Evolutionary conservation across 495 filamentous ascomycete species (phyloP), one percentile per base, ranked within the genome.

Genomic region (Penicillium egyptiacum): DNA sequence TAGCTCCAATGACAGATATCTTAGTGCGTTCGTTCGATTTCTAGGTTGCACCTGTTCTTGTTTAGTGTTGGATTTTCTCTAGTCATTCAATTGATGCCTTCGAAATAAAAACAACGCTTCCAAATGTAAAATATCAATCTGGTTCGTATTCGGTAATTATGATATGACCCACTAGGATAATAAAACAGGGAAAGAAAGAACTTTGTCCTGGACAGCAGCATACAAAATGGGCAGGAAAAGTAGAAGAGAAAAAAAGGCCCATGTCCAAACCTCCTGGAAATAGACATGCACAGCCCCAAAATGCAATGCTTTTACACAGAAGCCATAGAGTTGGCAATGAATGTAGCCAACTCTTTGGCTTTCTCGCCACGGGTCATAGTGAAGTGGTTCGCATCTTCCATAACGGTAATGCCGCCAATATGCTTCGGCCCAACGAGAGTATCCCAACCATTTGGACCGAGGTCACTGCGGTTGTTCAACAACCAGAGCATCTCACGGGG

Each of bases 391-490:
- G 72, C 73, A 35, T 57, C 72, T 31, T 76, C 67, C 61, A 76
- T 69, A 17, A 75, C 52, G 0, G 69, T 71, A 33, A 75, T 87
- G 81, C 73, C 92, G 78, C 69, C 69, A 61, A 91, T 82, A 67
- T 89, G 89, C 55, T 83, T 70, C 12, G 72, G 57, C 33, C 87
- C 86, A 25, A 91, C 73, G 20, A 89, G 84, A 53, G 88, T 85
- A 57, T 88, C 88, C 91, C 91, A 96, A 39, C 84, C 80, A 70
- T 91, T 90, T 41, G 87, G 83, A 11, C 86, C 85, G 56, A 96
- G 89, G 65, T 92, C 86, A 0, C 85, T 83, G 40, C 88, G 78
- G 74, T 93, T 88, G 67, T 91, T 84, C 5, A 93, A 76, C 25
- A 95, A 73, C 85, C 90, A 95, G 55, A 83, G 74, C 65, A 90